phyloP scores from a whole-genome alignment of 768 basidiomycete genomes.

The Melanogaster broomeanus region DNA sequence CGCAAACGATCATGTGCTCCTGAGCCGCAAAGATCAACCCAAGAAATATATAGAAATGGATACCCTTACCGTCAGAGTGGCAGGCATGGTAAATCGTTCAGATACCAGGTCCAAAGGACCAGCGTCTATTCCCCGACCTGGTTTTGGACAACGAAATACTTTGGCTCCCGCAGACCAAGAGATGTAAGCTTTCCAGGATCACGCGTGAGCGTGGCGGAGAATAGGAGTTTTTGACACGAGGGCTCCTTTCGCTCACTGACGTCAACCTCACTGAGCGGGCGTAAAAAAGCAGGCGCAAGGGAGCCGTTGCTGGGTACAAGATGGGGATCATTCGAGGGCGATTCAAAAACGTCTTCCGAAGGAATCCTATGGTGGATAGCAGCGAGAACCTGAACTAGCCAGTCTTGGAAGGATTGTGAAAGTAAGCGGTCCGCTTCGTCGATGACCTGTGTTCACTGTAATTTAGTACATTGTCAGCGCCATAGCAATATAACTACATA shows the following conservation, averaged over 20 bases:
- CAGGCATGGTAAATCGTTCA: conserved; percentile 83
- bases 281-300: conserved; percentile 61
- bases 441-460: conserved; percentile 63
- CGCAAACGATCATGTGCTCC: conserved; percentile 88
- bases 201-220: conserved; percentile 93
- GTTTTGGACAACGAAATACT: conserved; percentile 85
- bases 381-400: conserved; percentile 82
- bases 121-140: conserved; percentile 32
- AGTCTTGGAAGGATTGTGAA: conserved; percentile 94
- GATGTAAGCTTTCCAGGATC: conserved; percentile 93
- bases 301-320: conserved; percentile 36
- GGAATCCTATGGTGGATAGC: conserved; percentile 56
- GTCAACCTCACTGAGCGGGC: conserved; percentile 39
- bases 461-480: neutral
- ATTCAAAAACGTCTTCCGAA: conserved; percentile 1
- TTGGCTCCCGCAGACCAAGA: conserved; percentile 73
- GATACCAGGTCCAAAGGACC: conserved; percentile 56
- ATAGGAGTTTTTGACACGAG: conserved; percentile 92
- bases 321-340: conserved; percentile 6
- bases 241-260: conserved; percentile 56
- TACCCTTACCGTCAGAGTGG: conserved; percentile 63
- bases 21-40: conserved; percentile 30
- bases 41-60: neutral
- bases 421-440: conserved; percentile 98
- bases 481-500: conserved; percentile 39